Evolutionary conservation across 164 flowering plant genomes (phyloP).

Genomic region (Cinnamomum chago): DNA sequence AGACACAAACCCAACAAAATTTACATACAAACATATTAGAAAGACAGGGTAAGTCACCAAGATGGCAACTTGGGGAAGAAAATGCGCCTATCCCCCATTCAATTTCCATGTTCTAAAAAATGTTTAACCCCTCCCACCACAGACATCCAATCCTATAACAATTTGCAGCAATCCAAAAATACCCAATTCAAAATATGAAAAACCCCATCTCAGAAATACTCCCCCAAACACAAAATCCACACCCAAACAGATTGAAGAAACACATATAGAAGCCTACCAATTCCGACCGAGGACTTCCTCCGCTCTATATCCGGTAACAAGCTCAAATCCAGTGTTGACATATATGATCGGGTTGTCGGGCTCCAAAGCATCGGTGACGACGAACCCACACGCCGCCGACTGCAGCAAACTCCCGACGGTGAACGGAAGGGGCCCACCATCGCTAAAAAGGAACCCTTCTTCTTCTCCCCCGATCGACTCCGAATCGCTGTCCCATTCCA

Average conservation of each 20-base stretch:
- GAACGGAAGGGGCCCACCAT: conserved; percentile 21
- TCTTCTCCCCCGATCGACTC: conserved; percentile 15
- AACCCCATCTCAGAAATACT: background rate
- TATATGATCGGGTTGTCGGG: conserved; percentile 78
- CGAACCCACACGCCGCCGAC: conserved; percentile 57
- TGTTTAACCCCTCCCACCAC: too few relatives aligned
- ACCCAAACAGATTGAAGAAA: background rate
- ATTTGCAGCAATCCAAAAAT: too few relatives aligned
- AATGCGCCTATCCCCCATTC: too few relatives aligned
- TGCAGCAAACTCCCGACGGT: conserved; percentile 20
- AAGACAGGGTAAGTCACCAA: too few relatives aligned
- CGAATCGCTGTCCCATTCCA: conserved; percentile 25
- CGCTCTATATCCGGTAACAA: conserved; percentile 73
- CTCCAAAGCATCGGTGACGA: conserved; percentile 82
- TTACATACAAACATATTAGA: too few relatives aligned
- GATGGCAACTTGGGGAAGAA: too few relatives aligned
- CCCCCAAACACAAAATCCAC: background rate
- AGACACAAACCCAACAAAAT: background rate
- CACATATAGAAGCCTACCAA: conserved; percentile 38
- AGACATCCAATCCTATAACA: too few relatives aligned
- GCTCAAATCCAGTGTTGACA: conserved; percentile 73
- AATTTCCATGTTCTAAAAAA: too few relatives aligned
- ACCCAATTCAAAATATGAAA: background rate
- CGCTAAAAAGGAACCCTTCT: conserved; percentile 18
- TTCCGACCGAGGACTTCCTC: conserved; percentile 84